Evolutionary conservation across 1,139 yeast species (phyloP).

Genomic region (Pichia sp.): DNA sequence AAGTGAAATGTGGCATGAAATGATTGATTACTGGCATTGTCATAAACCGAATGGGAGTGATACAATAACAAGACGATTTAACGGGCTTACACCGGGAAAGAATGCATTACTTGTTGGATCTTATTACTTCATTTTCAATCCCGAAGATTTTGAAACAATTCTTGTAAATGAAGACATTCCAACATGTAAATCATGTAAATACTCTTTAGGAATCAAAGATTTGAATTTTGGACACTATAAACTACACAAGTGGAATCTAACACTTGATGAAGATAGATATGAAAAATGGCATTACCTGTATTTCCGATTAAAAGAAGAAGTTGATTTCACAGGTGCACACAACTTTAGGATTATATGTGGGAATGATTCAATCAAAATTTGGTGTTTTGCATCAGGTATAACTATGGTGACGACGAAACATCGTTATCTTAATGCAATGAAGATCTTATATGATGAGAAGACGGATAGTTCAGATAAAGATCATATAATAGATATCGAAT

Average conservation of each 20-base stretch:
- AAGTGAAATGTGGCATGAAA: slow-evolving; percentile 86
- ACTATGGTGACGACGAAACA: slow-evolving; percentile 22
- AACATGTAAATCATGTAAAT: slow-evolving; percentile 12
- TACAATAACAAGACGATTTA: slow-evolving; percentile 22
- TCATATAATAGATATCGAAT: slow-evolving; percentile 22
- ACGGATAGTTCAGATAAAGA: slow-evolving; percentile 9
- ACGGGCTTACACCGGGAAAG: slow-evolving; percentile 38
- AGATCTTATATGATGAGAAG: slow-evolving; percentile 30
- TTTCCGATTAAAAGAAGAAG: slow-evolving; percentile 22
- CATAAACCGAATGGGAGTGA: slow-evolving; percentile 57
- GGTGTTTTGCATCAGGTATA: slow-evolving; percentile 54
- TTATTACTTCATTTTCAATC: slow-evolving; percentile 44
- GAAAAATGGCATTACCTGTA: slow-evolving; percentile 22
- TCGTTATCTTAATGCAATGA: slow-evolving; percentile 30
- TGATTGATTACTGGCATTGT: slow-evolving; percentile 98
- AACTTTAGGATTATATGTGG: slow-evolving; percentile 18
- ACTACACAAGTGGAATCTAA: slow-evolving; percentile 56
- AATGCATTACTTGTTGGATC: slow-evolving; percentile 48
- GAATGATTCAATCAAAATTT: slow-evolving; percentile 32
- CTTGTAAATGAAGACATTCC: background rate
- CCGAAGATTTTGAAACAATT: slow-evolving; percentile 17
- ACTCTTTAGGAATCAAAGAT: slow-evolving; percentile 17
- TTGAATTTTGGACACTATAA: slow-evolving; percentile 29
- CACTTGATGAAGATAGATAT: slow-evolving; percentile 22
- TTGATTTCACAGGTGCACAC: slow-evolving; percentile 25